Base-by-base conservation (phyloP, 2,329 filamentous ascomycete species). In the Colletotrichum eleusines region DNA sequence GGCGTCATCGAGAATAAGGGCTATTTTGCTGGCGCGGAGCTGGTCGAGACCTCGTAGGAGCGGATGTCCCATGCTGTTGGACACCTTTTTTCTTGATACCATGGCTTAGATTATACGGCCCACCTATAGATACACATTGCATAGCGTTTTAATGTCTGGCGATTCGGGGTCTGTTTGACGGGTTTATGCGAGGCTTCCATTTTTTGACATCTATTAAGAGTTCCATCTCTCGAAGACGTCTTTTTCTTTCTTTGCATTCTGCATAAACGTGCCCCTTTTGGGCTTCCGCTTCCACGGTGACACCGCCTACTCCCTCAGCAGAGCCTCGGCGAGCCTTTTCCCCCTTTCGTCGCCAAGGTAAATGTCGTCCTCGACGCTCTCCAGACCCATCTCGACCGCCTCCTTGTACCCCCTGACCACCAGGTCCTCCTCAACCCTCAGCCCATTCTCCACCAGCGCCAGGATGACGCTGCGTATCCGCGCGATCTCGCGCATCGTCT, bases 1-100 rank as follows among this genome's bases (percentile, higher is more conserved):
- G 96, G 96, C 18, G 96, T 99, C 11, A 95, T 99, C 74, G 96
- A 99, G 85, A 97, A 96, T 79, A 99, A 98, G 85, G 96, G 96
- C 9, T 98, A 98, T 81, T 98, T 98, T 84, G 95, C 95, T 1
- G 90, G 91, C 26, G 95, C 95, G 3, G 91, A 94, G 78, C 81
- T 96, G 74, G 83, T 84, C 57, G 84, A 71, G 35, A 42, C 58
- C 53, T 59, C 46, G 14, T 71, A 53, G 66, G 38, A 63, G 58
- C 28, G 40, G 1, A 28, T 55, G 16, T 38, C 12, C 38, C 28
- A 48, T 54, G 58, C 44, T 40, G 53, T 69, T 71, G 65, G 59
- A 26, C 18, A 44, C 9, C 12, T 44, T 63, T 58, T 63, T 59
- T 71, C 57, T 69, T 69, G 69, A 71, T 71, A 71, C 65, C 69